A percentile compares a stretch with the other conserved stretches of the same genome.
phyloP scores from a whole-genome alignment of 495 filamentous ascomycete species.

The Cetradonia linearis region DNA sequence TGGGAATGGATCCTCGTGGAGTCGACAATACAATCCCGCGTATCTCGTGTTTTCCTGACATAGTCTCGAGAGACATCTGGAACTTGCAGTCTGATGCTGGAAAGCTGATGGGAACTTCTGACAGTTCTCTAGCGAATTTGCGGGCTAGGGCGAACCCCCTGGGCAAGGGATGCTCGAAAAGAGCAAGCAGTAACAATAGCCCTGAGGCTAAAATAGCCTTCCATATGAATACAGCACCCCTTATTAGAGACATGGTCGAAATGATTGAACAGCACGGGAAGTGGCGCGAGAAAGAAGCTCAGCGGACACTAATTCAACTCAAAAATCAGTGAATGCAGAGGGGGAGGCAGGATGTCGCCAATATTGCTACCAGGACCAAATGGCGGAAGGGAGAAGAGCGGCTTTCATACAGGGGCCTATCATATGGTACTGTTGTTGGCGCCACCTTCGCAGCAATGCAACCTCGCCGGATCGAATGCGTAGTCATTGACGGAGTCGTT shows the following conservation, averaged over 20 bases:
- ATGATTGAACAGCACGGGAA: constrained; percentile 42
- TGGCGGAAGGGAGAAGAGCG: constrained; percentile 27
- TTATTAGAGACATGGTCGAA: constrained; percentile 42
- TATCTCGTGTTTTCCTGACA: constrained; percentile 39
- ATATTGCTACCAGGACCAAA: background rate
- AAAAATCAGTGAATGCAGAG: background rate
- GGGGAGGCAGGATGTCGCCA: background rate
- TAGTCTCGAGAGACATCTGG: constrained; percentile 25
- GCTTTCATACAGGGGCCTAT: constrained; percentile 54
- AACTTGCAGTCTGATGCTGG: constrained; percentile 23
- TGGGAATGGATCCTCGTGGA: constrained; percentile 43
- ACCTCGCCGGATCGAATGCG: constrained; percentile 40
- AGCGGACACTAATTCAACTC: background rate
- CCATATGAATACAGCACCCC: constrained; percentile 39
- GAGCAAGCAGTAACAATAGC: constrained; percentile 1
- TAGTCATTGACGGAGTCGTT: constrained; percentile 46
- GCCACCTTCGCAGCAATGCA: constrained; percentile 46
- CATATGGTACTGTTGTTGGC: constrained; percentile 59
- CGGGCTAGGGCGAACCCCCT: constrained; percentile 31
- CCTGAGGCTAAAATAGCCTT: constrained; percentile 33
- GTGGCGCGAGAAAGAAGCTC: constrained; percentile 30
- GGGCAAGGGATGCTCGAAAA: constrained; percentile 25
- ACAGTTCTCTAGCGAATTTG: constrained; percentile 29
- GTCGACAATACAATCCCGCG: constrained; percentile 29
- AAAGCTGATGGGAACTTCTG: constrained; percentile 30